Evolutionary conservation across 2,329 filamentous ascomycete genomes (phyloP), one percentile per base, ranked within the genome.

Genomic region (Cladosporium sphaerospermum): DNA sequence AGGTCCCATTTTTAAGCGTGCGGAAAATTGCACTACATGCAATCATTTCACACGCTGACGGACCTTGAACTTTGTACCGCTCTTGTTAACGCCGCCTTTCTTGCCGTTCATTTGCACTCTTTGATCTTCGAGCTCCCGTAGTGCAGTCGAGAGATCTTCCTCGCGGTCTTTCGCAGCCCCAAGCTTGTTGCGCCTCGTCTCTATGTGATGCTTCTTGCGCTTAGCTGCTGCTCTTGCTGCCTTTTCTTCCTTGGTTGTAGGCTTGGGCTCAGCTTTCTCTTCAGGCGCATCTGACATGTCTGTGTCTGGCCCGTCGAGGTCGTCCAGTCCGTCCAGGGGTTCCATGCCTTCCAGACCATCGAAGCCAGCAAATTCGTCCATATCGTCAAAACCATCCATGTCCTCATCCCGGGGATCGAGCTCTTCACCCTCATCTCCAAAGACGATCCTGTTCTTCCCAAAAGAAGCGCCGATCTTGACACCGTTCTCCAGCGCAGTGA

Each of bases 1-100:
- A 28, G 23, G 23, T 7, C 23, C 23, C 5, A 28, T 5, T 5
- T 28, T 7, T 28, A 28, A 28, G 23, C 23, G 23, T 7, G 23
- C 23, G 23, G 7, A 28, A 5, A 28, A 5, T 28, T 7, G 23
- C 23, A 28, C 4, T 28, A 28, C 23, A 28, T 28, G 23, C 23
- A 7, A 28, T 66, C 61, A 83, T 61, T 74, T 73, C 73, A 83
- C 84, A 59, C 82, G 72, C 70, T 83, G 80, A 53, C 81, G 71
- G 42, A 81, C 71, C 72, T 84, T 85, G 75, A 81, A 85, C 62
- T 82, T 84, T 61, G 81, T 71, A 8, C 82, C 82, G 53, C 79
- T 73, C 68, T 84, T 84, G 67, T 84, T 85, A 51, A 78, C 73
- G 1, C 82, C 82, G 14, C 81, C 82, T 3, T 81, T 71, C 2